These are phyloP conservation scores for Cladosporium sphaerospermum DNA, from an alignment of 2,329 filamentous ascomycete genomes.

Conservation along the genomic window DNA sequence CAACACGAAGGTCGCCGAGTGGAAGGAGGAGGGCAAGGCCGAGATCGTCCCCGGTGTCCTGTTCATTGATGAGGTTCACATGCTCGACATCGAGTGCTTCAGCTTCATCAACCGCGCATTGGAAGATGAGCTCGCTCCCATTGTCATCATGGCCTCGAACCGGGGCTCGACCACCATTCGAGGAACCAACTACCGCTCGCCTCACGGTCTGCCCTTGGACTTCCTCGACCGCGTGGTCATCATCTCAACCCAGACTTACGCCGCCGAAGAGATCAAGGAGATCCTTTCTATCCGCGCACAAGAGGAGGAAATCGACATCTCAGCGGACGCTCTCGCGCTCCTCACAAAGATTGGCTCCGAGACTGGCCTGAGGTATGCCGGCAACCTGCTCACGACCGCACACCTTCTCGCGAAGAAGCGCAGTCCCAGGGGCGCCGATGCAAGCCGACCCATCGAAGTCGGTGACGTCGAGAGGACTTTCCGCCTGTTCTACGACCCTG, in stretches of 20 bases:
- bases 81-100: conserved; percentile 99
- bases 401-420: conserved; percentile 83
- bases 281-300: conserved; percentile 88
- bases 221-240: conserved; percentile 96
- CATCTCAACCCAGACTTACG: conserved; percentile 85
- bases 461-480: conserved; percentile 92
- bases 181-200: conserved; percentile 86
- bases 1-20: conserved; percentile 97
- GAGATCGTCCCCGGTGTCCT: conserved; percentile 95
- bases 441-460: conserved; percentile 52
- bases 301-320: conserved; percentile 92
- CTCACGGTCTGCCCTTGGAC: conserved; percentile 89
- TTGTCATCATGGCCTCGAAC: conserved; percentile 99
- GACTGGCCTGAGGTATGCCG: conserved; percentile 88
- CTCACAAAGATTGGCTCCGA: conserved; percentile 95
- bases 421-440: conserved; percentile 58
- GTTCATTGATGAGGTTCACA: conserved; percentile 98
- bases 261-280: conserved; percentile 76
- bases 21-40: conserved; percentile 98
- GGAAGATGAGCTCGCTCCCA: conserved; percentile 88
- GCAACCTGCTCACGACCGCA: conserved; percentile 93
- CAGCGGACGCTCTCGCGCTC: conserved; percentile 81
- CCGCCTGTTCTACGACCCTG: conserved; percentile 85
- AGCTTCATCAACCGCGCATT: conserved; percentile 96
- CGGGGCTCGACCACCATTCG: conserved; percentile 85